Percentiles rank a stretch among this genome's conserved stretches.
Conservation (phyloP, 129 eudicot genomes). For the Lonicera japonica region DNA sequence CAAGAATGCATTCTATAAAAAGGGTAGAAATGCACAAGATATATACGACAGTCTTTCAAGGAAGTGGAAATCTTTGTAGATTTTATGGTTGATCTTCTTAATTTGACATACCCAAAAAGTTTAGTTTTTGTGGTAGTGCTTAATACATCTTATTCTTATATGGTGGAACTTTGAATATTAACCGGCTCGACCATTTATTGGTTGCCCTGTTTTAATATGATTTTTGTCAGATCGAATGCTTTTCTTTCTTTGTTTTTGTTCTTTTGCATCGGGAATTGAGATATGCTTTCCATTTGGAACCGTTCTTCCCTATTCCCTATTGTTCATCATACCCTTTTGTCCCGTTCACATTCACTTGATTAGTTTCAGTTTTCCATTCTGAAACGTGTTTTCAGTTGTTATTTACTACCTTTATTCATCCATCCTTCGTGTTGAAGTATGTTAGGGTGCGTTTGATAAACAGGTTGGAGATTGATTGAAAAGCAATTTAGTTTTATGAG, state of each 20-base stretch:
- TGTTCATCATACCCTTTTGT: background rate
- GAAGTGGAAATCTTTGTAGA: conserved; percentile 61
- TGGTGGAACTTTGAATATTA: background rate
- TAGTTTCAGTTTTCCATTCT: background rate
- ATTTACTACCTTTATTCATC: background rate
- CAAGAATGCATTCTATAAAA: conserved; percentile 40
- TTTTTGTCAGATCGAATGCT: background rate
- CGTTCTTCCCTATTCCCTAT: background rate
- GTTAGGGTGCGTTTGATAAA: background rate
- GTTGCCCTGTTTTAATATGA: background rate
- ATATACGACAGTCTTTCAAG: conserved; percentile 44
- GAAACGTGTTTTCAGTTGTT: background rate
- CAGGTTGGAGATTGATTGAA: too few relatives aligned
- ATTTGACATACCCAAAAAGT: background rate
- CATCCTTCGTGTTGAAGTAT: background rate
- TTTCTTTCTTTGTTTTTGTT: background rate
- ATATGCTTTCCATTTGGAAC: background rate
- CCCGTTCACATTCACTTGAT: background rate
- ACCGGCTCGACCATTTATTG: conserved; percentile 8
- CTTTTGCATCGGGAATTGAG: background rate
- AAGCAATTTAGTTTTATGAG: too few relatives aligned
- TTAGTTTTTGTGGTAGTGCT: background rate
- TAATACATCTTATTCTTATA: background rate
- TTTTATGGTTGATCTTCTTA: background rate
- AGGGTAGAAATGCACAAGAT: conserved; percentile 44